A percentile compares a stretch with the other conserved stretches of the same genome.
Conservation (phyloP, 805 yeast genomes). For the Yamadazyma kitorensis region DNA sequence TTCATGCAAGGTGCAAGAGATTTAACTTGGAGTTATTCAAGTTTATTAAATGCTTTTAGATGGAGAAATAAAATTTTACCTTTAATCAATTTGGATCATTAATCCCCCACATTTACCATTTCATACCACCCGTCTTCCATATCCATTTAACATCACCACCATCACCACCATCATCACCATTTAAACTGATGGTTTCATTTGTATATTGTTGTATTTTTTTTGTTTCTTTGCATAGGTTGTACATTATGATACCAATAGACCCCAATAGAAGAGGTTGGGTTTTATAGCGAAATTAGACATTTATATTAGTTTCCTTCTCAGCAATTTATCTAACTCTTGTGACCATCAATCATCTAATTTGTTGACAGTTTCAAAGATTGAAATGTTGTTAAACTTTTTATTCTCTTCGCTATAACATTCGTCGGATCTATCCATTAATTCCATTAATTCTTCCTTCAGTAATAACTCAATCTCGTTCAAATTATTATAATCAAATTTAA, state of each 20-base stretch:
- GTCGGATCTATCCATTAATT: constrained; percentile 36
- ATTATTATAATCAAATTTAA: constrained; percentile 9
- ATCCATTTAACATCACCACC: too few species aligned
- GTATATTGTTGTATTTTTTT: too few species aligned
- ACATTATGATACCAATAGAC: too few species aligned
- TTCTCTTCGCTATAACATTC: constrained; percentile 24
- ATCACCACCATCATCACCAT: too few species aligned
- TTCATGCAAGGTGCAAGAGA: constrained; percentile 84
- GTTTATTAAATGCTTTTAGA: constrained; percentile 67
- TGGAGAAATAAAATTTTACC: constrained; percentile 50
- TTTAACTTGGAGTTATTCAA: constrained; percentile 88
- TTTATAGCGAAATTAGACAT: too few species aligned
- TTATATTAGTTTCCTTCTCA: too few species aligned
- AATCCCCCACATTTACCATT: too few species aligned
- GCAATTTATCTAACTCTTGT: background rate
- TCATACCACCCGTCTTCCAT: too few species aligned
- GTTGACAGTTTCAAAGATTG: constrained; percentile 37
- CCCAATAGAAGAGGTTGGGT: too few species aligned
- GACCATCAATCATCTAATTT: constrained; percentile 25
- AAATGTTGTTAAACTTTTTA: constrained; percentile 24
- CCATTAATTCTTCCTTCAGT: constrained; percentile 38
- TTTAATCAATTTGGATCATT: too few species aligned
- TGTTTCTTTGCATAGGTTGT: too few species aligned
- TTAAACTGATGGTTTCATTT: too few species aligned
- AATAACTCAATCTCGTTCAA: constrained; percentile 10